Base-by-base conservation (phyloP, 2,329 filamentous ascomycete species). In the Penicillium sp. region DNA sequence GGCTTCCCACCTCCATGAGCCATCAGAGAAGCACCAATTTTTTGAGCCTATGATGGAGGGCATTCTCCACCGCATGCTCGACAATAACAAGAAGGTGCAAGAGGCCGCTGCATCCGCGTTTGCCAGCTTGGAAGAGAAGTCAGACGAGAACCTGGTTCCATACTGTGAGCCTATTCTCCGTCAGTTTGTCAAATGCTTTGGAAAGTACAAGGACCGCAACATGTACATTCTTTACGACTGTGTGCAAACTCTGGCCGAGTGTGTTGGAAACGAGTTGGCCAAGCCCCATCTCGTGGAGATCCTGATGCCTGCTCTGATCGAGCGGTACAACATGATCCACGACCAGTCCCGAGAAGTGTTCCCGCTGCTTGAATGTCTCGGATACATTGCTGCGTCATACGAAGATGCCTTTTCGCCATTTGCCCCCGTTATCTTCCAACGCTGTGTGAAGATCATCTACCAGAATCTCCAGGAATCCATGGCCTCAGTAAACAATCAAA, bases 221-320 rank as follows among this genome's bases (percentile, higher is more conserved):
- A 97, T 98, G 87, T 97, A 96, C 79, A 96, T 98, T 54, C 85
- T 99, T 33, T 99, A 99, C 78, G 95, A 99, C 77, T 98, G 95
- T 74, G 91, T 99, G 33, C 95, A 99, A 78, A 99, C 95, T 0
- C 81, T 99, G 56, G 95, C 95, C 3, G 95, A 99, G 75, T 89
- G 92, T 69, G 89, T 98, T 54, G 92, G 92, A 11, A 87, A 88
- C 7, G 86, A 89, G 33, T 81, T 99, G 63, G 89, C 92, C n/a
- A 83, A 86, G 60, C 89, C 89, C 7, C 85, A 93, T 52, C 84
- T 96, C n/a, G 87, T 93, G 42, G 85, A 89, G 61, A 83, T 92
- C 65, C 83, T 99, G 58, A 98, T 99, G 93, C 93, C 95, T 25
- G 91, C 92, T 13, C 83, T 99, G 46, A 93, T 97, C 63, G 83